phyloP scores from a whole-genome alignment of 2,329 filamentous ascomycete species.

The Tolypocladium inflatum region DNA sequence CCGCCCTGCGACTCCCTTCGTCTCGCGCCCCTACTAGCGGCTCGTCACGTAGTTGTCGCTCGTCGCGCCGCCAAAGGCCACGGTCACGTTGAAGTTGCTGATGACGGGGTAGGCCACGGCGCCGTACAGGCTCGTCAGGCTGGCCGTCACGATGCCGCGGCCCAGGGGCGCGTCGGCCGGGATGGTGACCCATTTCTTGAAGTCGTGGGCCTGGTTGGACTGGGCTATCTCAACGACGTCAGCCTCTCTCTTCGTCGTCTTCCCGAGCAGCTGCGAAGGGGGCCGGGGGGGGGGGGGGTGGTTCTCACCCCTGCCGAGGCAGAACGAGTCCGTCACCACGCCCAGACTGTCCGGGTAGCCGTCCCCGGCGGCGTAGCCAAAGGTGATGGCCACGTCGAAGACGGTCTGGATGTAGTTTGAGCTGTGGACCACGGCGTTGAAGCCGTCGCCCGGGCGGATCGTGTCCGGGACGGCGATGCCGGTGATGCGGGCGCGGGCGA shows the following conservation, averaged over 20 bases:
- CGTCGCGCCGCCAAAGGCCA: conserved; percentile 15
- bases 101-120: conserved; percentile 9
- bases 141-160: conserved; percentile 14
- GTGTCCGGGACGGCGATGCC: conserved; percentile 32
- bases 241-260: no score
- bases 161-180: conserved; percentile 11
- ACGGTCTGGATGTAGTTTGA: conserved; percentile 34
- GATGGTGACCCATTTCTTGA: conserved; percentile 16
- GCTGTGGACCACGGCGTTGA: conserved; percentile 27
- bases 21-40: background rate
- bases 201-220: conserved; percentile 16
- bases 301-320: conserved; percentile 28
- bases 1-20: background rate
- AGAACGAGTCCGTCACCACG: conserved; percentile 15
- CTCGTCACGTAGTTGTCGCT: conserved; percentile 11
- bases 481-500: conserved; percentile 27
- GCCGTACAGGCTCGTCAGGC: conserved; percentile 18
- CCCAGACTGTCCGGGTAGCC: conserved; percentile 20
- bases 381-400: conserved; percentile 32
- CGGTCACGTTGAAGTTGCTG: conserved; percentile 14
- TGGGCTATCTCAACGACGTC: conserved; percentile 1
- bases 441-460: conserved; percentile 25
- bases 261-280: no score
- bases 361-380: conserved; percentile 21
- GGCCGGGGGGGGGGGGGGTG: no score